These are phyloP conservation scores for Clavaria fumosa DNA, from an alignment of 768 basidiomycete genomes.

Conservation along the genomic window DNA sequence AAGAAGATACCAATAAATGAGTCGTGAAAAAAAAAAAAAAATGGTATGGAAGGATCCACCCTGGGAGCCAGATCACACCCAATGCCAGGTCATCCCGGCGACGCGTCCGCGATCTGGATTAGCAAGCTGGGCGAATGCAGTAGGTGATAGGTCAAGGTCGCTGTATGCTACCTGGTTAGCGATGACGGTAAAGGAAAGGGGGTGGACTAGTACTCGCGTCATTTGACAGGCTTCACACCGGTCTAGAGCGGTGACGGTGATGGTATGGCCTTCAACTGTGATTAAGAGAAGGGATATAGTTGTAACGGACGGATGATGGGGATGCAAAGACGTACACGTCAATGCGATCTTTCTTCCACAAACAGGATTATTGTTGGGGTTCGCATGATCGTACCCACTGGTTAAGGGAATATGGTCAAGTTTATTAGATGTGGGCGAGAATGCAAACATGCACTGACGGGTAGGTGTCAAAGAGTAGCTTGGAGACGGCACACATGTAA, in stretches of 20 bases:
- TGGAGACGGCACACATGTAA: constrained; percentile 43
- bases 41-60: constrained; percentile 10
- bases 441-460: constrained; percentile 29
- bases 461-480: constrained; percentile 38
- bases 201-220: too few species aligned
- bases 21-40: neutral
- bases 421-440: neutral
- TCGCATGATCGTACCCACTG: constrained; percentile 38
- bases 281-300: constrained; percentile 6
- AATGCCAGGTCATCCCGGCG: constrained; percentile 32
- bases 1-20: too few species aligned
- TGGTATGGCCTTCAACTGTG: constrained; percentile 35
- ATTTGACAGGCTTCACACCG: constrained; percentile 41
- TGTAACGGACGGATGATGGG: constrained; percentile 1
- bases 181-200: too few species aligned
- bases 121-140: constrained; percentile 39
- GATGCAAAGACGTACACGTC: constrained; percentile 28
- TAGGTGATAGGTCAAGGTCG: constrained; percentile 49
- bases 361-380: constrained; percentile 68
- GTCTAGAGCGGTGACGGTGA: constrained; percentile 40
- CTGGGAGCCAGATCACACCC: constrained; percentile 39
- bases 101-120: constrained; percentile 33
- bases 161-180: too few species aligned
- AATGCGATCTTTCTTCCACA: constrained; percentile 35
- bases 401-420: constrained; percentile 3